Conservation (phyloP, 495 filamentous ascomycete species). For the Neurospora sp. region DNA sequence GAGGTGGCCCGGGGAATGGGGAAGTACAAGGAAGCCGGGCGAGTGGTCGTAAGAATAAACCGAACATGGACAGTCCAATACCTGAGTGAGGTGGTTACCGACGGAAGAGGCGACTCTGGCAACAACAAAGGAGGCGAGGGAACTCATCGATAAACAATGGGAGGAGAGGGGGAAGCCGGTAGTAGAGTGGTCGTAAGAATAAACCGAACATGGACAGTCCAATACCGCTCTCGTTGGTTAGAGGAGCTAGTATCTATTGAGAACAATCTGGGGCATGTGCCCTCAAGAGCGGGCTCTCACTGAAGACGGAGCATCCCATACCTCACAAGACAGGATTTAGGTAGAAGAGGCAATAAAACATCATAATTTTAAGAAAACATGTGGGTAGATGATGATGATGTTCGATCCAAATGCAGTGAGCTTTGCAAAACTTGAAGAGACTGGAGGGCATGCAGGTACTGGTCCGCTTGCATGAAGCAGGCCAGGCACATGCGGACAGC, state of each 20-base stretch:
- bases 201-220: slow-evolving; percentile 12
- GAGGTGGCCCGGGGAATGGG: not conserved
- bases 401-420: not conserved
- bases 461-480: not conserved
- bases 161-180: slow-evolving; percentile 31
- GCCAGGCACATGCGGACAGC: not conserved
- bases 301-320: not conserved
- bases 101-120: slow-evolving; percentile 13
- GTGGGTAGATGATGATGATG: not conserved
- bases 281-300: not conserved
- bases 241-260: too few species aligned
- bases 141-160: slow-evolving; percentile 52
- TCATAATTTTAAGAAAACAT: not conserved
- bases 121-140: slow-evolving; percentile 45
- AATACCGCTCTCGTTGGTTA: not conserved
- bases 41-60: slow-evolving; percentile 24
- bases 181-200: slow-evolving; percentile 19
- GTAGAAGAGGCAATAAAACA: not conserved
- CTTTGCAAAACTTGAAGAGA: not conserved
- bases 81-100: too few species aligned
- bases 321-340: not conserved
- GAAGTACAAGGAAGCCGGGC: not conserved
- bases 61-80: slow-evolving; percentile 5
- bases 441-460: not conserved
- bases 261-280: not conserved